Percentiles rank a stretch among this genome's conserved stretches.
Conservation (phyloP, 257 asterid genomes). For the Solanum dulcamara region DNA sequence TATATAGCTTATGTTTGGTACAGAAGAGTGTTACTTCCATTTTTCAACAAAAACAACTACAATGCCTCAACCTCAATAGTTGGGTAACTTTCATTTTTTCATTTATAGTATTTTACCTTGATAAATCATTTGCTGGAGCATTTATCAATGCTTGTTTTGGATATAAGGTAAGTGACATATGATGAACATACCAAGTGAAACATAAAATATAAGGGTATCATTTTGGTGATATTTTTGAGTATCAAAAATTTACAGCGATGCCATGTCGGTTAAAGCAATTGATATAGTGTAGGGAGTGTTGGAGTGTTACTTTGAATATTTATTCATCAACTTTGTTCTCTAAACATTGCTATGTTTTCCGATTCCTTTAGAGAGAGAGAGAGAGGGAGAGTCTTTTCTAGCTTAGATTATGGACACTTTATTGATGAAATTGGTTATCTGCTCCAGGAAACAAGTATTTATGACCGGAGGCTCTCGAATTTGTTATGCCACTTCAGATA, state of each 20-base stretch:
- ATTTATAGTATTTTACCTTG: not conserved
- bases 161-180: not conserved
- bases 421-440: not conserved
- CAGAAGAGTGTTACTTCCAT: not conserved
- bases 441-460: conserved; percentile 40
- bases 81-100: not conserved
- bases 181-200: not conserved
- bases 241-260: not conserved
- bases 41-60: not conserved
- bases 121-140: not conserved
- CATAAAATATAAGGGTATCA: not conserved
- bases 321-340: not conserved
- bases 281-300: not conserved
- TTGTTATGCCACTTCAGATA: conserved; percentile 19
- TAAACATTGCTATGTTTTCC: not conserved
- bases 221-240: not conserved
- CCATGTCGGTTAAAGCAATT: not conserved
- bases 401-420: not conserved
- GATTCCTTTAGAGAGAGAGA: not conserved
- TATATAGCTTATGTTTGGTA: not conserved
- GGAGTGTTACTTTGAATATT: not conserved
- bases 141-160: not conserved
- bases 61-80: not conserved
- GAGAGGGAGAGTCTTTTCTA: not conserved
- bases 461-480: conserved; percentile 14